Evolutionary conservation across 345 rosid genomes (phyloP).

Genomic region (Populus pruinosa): DNA sequence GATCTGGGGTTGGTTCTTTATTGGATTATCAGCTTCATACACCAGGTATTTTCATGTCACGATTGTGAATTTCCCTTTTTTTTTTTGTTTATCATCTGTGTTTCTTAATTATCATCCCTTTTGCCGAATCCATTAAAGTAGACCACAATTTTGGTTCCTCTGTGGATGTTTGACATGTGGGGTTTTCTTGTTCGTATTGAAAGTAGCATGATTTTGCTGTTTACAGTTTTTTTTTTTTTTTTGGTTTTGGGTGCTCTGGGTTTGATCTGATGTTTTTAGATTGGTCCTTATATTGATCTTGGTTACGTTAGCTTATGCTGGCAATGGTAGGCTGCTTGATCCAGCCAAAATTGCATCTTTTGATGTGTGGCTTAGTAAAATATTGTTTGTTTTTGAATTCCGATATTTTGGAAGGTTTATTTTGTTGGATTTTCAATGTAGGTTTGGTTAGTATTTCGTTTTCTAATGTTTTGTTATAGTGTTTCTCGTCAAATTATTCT

Average conservation of each 20-base stretch:
- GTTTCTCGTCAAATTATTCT: neutral
- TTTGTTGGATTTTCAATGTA: constrained; percentile 18
- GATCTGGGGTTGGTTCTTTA: constrained; percentile 47
- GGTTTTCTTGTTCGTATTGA: constrained; percentile 4
- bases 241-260: neutral
- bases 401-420: constrained; percentile 16
- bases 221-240: constrained; percentile 1
- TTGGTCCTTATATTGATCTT: constrained; percentile 13
- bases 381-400: constrained; percentile 3
- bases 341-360: constrained; percentile 5
- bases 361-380: neutral
- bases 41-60: constrained; percentile 27
- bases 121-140: constrained; percentile 14
- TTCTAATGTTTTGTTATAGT: neutral
- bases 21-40: constrained; percentile 22
- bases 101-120: constrained; percentile 4
- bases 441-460: neutral
- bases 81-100: constrained; percentile 4
- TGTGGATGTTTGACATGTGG: constrained; percentile 1
- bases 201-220: constrained; percentile 2
- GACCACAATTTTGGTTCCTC: neutral
- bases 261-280: constrained; percentile 42
- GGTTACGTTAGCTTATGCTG: constrained; percentile 6
- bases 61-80: neutral
- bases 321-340: constrained; percentile 9